A percentile compares a stretch with the other conserved stretches of the same genome.
These are phyloP conservation scores for Protea cynaroides DNA, from an alignment of 164 flowering plant species.

Conservation along the genomic window DNA sequence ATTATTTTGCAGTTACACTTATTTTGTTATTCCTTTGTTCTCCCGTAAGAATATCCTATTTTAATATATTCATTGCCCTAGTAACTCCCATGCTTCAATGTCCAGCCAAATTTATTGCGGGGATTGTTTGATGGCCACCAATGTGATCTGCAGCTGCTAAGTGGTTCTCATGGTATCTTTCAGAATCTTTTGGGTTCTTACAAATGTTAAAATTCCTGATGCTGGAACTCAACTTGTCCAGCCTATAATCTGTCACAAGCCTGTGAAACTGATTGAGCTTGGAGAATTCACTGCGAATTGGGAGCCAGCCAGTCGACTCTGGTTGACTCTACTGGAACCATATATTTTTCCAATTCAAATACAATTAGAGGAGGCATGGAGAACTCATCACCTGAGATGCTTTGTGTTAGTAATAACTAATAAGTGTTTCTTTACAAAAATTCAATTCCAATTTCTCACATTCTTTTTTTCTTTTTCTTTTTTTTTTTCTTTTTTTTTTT, in stretches of 20 bases:
- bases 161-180: conserved; percentile 41
- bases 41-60: not conserved
- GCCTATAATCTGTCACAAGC: not conserved
- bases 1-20: not conserved
- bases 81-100: conserved; percentile 11
- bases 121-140: conserved; percentile 20
- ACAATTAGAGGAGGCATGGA: not conserved
- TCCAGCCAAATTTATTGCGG: conserved; percentile 35
- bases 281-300: not conserved
- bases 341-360: not conserved
- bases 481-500: not conserved
- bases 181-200: conserved; percentile 3
- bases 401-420: not conserved
- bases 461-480: not conserved
- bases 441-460: not conserved
- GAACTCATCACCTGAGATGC: not conserved
- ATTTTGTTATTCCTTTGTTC: not conserved
- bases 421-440: not conserved
- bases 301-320: not conserved
- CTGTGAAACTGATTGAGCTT: not conserved
- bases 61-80: not conserved
- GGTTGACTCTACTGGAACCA: not conserved
- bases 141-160: conserved; percentile 22
- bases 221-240: not conserved
- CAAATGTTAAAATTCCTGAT: not conserved